Conservation (phyloP, 768 basidiomycete genomes). For the Amanita polypyramis region DNA sequence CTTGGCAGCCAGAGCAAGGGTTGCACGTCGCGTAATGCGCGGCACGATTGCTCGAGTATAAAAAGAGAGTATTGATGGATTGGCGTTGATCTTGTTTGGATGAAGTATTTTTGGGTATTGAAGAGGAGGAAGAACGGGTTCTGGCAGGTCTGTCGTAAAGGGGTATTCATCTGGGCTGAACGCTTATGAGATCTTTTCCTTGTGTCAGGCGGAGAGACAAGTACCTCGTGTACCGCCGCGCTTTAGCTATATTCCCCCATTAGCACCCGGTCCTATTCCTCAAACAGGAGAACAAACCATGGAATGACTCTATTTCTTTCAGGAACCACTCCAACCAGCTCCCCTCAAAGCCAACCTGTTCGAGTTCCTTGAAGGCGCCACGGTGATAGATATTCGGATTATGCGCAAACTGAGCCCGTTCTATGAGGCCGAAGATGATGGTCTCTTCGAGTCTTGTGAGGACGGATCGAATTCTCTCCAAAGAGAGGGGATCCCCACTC, state of each 20-base stretch:
- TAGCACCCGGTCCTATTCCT: neutral
- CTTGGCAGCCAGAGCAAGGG: conserved; percentile 48
- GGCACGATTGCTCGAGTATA: conserved; percentile 87
- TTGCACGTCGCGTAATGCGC: conserved; percentile 70
- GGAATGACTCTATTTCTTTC: conserved; percentile 89
- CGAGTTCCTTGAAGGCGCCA: conserved; percentile 71
- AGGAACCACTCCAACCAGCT: conserved; percentile 98
- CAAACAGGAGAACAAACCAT: conserved; percentile 58
- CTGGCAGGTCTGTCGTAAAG: conserved; percentile 75
- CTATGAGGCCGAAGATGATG: conserved; percentile 96
- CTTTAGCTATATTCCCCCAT: conserved; percentile 56
- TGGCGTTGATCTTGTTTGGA: conserved; percentile 78
- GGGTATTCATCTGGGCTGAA: conserved; percentile 95
- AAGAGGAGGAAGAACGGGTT: conserved; percentile 68
- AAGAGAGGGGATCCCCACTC: conserved; percentile 72
- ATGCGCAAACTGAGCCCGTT: conserved; percentile 93
- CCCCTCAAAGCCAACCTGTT: conserved; percentile 62
- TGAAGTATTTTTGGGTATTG: conserved; percentile 69
- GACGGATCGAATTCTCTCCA: conserved; percentile 83
- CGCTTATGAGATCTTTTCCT: neutral
- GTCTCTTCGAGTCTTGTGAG: conserved; percentile 92
- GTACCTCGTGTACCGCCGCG: conserved; percentile 88
- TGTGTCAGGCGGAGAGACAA: neutral
- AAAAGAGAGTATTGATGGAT: conserved; percentile 77
- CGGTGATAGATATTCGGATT: conserved; percentile 83